Evolutionary conservation across 2,329 filamentous ascomycete species (phyloP).

Genomic region (Colletotrichum horii): DNA sequence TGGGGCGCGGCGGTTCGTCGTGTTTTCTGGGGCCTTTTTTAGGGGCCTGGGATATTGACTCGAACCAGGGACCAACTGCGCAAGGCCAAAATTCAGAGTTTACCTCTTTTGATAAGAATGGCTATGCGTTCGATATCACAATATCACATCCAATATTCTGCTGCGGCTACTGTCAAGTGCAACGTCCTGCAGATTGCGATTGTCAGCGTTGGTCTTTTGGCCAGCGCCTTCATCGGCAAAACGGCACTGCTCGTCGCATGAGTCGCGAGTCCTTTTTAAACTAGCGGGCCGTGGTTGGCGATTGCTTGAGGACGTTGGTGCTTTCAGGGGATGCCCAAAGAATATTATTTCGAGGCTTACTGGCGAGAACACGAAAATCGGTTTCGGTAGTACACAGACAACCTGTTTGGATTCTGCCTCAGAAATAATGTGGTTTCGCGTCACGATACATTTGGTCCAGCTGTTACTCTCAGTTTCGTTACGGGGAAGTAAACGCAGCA

Average conservation of each 20-base stretch:
- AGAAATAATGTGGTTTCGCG: neutral
- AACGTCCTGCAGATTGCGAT: neutral
- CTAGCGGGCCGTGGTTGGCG: neutral
- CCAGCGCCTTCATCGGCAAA: neutral
- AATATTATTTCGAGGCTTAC: neutral
- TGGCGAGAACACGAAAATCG: neutral
- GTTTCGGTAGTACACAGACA: neutral
- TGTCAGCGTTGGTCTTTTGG: neutral
- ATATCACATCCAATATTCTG: neutral
- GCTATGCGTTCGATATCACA: neutral
- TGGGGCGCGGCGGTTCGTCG: neutral
- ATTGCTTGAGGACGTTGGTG: neutral
- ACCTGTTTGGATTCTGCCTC: neutral
- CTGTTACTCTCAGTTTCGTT: rapidly evolving
- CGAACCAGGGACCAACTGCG: neutral
- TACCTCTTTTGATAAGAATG: neutral
- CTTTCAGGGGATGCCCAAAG: neutral
- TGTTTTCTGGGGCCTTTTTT: neutral
- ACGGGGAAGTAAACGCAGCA: neutral
- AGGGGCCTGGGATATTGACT: neutral
- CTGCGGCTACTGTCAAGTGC: neutral
- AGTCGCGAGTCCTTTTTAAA: neutral
- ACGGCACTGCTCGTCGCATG: neutral
- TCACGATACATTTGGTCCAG: rapidly evolving
- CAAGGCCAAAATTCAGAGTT: neutral